phyloP scores from a whole-genome alignment of 1,284 basidiomycete species.

The Polyporus tsugae region DNA sequence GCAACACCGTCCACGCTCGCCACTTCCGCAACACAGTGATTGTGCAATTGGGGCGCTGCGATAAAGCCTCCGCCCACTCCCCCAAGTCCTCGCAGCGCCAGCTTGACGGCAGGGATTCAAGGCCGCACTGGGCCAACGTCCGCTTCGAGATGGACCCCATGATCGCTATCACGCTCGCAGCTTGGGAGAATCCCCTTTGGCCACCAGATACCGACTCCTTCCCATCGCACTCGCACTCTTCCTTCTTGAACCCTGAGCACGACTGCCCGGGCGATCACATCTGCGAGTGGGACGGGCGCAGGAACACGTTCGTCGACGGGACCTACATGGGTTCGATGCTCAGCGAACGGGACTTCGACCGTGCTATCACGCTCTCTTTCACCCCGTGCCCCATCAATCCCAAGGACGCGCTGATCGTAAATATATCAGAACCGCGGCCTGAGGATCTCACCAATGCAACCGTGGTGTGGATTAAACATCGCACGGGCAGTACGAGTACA shows the following conservation, averaged over 20 bases:
- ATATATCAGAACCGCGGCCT: neutral
- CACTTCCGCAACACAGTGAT: neutral
- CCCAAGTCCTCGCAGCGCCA: neutral
- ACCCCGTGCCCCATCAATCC: constrained; percentile 1
- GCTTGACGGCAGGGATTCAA: neutral
- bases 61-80: neutral
- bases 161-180: neutral
- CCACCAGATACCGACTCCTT: neutral
- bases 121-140: constrained; percentile 1
- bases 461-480: neutral
- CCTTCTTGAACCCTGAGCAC: neutral
- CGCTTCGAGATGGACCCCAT: neutral
- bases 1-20: neutral
- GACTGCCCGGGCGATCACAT: neutral
- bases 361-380: neutral
- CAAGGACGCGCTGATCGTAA: neutral
- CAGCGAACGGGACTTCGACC: neutral
- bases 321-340: neutral
- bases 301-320: neutral
- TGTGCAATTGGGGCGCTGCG: neutral
- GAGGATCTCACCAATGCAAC: constrained; percentile 4
- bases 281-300: neutral
- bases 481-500: neutral
- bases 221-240: neutral
- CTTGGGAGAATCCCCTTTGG: neutral